phyloP scores from a whole-genome alignment of 257 asterid genomes.

The Solanum arcanum region DNA sequence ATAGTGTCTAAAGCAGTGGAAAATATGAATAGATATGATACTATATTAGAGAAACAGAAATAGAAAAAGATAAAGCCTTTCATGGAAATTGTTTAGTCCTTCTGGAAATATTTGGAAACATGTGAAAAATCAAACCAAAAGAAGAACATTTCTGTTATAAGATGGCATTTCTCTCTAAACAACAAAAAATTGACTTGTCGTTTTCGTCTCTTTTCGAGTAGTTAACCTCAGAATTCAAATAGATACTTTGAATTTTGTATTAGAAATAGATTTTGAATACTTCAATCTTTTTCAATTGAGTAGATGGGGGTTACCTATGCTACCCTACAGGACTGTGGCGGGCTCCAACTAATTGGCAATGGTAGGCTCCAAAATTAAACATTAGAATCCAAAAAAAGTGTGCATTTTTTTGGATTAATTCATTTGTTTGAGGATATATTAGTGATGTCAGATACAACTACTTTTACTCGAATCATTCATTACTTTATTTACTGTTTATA shows the following conservation, averaged over 20 bases:
- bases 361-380: background rate
- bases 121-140: background rate
- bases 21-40: background rate
- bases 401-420: background rate
- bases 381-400: background rate
- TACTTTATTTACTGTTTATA: background rate
- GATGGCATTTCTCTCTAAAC: background rate
- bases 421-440: background rate
- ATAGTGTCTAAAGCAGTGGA: background rate
- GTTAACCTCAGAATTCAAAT: background rate
- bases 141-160: background rate
- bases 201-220: background rate
- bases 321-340: background rate
- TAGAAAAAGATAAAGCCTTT: background rate
- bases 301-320: background rate
- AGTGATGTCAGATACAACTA: background rate
- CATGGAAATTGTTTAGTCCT: background rate
- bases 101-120: background rate
- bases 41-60: background rate
- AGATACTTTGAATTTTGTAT: background rate
- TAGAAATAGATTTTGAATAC: background rate
- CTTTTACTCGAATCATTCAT: background rate
- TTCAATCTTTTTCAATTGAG: background rate
- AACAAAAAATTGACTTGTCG: background rate
- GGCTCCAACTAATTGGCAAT: background rate